Percentiles rank a stretch among this genome's conserved stretches.
phyloP scores from a whole-genome alignment of 805 yeast species.

The Candida jianshihensis region DNA sequence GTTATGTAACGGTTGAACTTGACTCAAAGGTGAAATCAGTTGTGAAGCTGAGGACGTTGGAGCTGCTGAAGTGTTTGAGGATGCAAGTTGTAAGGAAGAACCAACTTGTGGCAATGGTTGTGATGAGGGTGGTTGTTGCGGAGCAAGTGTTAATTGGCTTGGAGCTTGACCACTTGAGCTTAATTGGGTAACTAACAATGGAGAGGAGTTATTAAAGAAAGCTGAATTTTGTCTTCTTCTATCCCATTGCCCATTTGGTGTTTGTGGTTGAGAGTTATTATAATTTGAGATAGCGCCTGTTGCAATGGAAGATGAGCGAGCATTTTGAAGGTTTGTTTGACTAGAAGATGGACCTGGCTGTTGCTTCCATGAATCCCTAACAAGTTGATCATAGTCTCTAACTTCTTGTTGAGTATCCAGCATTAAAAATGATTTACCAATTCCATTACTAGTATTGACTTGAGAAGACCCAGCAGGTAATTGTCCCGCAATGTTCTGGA shows the following conservation, averaged over 20 bases:
- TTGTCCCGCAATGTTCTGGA: constrained; percentile 7
- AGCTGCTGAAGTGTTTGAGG: constrained; percentile 4
- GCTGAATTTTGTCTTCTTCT: constrained; percentile 50
- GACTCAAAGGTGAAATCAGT: constrained; percentile 13
- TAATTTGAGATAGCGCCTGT: too few relatives aligned
- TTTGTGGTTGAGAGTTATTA: constrained; percentile 30
- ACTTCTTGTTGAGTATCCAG: constrained; percentile 32
- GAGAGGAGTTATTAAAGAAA: constrained; percentile 34
- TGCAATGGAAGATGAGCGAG: too few relatives aligned
- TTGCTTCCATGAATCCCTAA: constrained; percentile 37
- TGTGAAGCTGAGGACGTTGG: constrained; percentile 4
- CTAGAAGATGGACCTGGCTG: constrained; percentile 8
- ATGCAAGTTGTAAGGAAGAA: background rate
- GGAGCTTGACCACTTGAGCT: constrained; percentile 18
- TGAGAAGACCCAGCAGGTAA: background rate
- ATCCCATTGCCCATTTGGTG: constrained; percentile 38
- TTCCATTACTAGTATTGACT: constrained; percentile 21
- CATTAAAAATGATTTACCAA: constrained; percentile 34
- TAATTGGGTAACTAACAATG: constrained; percentile 18
- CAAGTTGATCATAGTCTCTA: constrained; percentile 34
- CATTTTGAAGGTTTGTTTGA: constrained; percentile 3
- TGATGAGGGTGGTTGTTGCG: constrained; percentile 5
- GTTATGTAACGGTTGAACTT: constrained; percentile 7
- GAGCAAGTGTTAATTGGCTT: constrained; percentile 16
- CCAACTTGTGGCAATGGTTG: constrained; percentile 8